Evolutionary conservation across 768 basidiomycete species (phyloP).

Genomic region (Myochromella boudieri): DNA sequence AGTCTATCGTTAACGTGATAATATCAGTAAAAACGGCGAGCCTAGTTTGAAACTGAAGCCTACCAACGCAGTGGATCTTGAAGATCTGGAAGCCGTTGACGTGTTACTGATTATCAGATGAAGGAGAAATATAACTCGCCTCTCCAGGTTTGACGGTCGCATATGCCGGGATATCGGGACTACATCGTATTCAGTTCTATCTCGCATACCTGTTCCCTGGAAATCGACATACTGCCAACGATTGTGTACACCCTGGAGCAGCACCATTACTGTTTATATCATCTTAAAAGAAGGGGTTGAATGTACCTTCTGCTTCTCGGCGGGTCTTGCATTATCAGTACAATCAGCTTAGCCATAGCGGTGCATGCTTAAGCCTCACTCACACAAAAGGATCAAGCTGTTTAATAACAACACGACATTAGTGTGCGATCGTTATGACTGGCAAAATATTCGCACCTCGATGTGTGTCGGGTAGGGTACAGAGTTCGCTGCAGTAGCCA

Average conservation of each 20-base stretch:
- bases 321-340: conserved; percentile 24
- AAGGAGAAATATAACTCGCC: conserved; percentile 23
- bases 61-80: conserved; percentile 70
- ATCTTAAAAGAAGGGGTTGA: background rate
- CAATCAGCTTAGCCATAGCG: background rate
- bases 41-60: conserved; percentile 12
- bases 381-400: conserved; percentile 74
- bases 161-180: conserved; percentile 64
- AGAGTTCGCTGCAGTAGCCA: conserved; percentile 66
- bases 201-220: background rate
- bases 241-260: conserved; percentile 69
- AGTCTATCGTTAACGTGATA: conserved; percentile 42
- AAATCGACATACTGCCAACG: conserved; percentile 64
- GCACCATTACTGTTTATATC: background rate
- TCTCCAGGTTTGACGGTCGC: conserved; percentile 64
- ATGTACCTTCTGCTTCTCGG: conserved; percentile 61
- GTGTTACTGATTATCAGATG: background rate
- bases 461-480: conserved; percentile 59
- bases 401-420: background rate
- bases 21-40: background rate
- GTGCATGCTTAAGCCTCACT: conserved; percentile 25
- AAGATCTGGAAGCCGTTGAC: conserved; percentile 45
- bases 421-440: background rate
- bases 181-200: conserved; percentile 17
- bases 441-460: conserved; percentile 34